Evolutionary conservation across 805 yeast species (phyloP), one percentile per base, ranked within the genome.

Genomic region (Spathaspora girioi): DNA sequence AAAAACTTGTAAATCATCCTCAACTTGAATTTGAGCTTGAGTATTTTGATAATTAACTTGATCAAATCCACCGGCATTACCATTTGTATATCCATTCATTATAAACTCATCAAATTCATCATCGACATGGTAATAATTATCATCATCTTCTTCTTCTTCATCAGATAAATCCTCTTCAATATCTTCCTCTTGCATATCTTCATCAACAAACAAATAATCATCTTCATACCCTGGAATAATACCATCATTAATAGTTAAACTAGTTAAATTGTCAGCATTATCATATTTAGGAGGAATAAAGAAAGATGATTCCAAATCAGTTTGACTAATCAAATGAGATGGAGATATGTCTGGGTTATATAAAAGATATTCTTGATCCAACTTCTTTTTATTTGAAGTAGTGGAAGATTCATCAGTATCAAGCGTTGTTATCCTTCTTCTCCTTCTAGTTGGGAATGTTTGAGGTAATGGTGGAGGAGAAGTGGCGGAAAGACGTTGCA

Each of bases 271-370:
- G 8, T 14, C 49, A 23, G 40, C 31, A 14, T 44, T 47, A 20
- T 45, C 47, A 35, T 45, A 31, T 31, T 45, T 45, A 18, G 52
- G 54, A 9, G 67, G 68, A 2, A 70, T 62, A 49, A 68, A 71
- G 23, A 73, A 63, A 10, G 71, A 64, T 35, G 59, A 62, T 53
- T 65, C 68, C 27, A 54, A 32, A 38, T 53, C 56, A 19, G 43
- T 48, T 38, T 48, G 52, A 44, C 45, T 51, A 47, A 71, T 61
- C 49, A 72, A 58, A 38, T 69, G 69, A 31, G 75, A 69, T 23
- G 78, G 78, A 57, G 70, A 72, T 26, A 72, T 68, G 58, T 73
- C 70, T 9, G 78, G 69, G 56, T 73, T 71, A 61, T 63, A 71
- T 56, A 72, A 65, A 49, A 65, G 64, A 54, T 61, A 68, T 50